phyloP scores from a whole-genome alignment of 129 eudicot species.

The Deinandra increscens region DNA sequence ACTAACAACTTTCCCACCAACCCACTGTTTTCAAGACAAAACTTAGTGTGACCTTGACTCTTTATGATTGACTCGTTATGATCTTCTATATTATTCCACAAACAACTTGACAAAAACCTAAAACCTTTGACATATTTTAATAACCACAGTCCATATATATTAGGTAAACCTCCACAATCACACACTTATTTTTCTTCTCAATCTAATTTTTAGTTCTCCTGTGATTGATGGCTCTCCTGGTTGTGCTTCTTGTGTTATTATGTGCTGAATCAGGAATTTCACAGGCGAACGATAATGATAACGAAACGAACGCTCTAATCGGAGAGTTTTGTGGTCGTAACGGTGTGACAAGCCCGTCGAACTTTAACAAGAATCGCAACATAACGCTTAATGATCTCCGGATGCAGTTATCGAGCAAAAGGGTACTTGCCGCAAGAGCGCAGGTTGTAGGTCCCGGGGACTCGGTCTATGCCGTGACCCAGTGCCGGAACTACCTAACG shows the following conservation, averaged over 20 bases:
- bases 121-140: neutral
- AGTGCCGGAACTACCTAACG: constrained; percentile 61
- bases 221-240: constrained; percentile 14
- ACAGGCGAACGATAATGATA: constrained; percentile 17
- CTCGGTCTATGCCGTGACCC: constrained; percentile 53
- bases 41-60: too few relatives aligned
- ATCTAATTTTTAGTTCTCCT: too few relatives aligned
- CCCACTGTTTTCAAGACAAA: too few relatives aligned
- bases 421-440: constrained; percentile 41
- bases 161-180: too few relatives aligned
- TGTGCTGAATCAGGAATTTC: constrained; percentile 16
- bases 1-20: too few relatives aligned
- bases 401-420: constrained; percentile 24
- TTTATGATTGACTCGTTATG: too few relatives aligned
- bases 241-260: constrained; percentile 22
- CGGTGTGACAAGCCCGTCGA: neutral
- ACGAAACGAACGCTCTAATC: constrained; percentile 4
- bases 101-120: neutral
- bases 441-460: constrained; percentile 46
- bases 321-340: constrained; percentile 7
- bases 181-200: too few relatives aligned
- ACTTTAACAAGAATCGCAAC: constrained; percentile 44
- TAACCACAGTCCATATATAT: neutral
- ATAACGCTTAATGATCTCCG: constrained; percentile 49
- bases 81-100: neutral